phyloP scores from a whole-genome alignment of 768 basidiomycete genomes.

The Podaxis sp. region DNA sequence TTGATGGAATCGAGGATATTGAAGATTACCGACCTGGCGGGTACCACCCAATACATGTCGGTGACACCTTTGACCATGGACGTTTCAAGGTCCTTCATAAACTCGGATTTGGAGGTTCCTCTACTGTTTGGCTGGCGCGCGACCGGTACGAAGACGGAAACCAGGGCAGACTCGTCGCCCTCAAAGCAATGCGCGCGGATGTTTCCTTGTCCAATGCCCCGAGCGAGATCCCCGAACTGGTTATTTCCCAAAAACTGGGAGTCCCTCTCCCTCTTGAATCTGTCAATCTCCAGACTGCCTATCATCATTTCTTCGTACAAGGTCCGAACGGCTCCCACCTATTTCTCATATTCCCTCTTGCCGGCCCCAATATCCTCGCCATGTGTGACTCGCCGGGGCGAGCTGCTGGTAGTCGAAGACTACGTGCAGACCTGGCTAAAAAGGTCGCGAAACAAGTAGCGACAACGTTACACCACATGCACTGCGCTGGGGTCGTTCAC shows the following conservation, averaged over 20 bases:
- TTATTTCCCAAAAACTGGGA: constrained; percentile 34
- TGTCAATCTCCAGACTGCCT: constrained; percentile 28
- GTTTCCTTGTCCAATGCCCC: constrained; percentile 1
- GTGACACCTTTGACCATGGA: constrained; percentile 45
- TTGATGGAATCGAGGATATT: constrained; percentile 38
- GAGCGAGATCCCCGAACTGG: constrained; percentile 26
- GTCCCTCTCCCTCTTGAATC: constrained; percentile 27
- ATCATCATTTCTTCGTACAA: constrained; percentile 44
- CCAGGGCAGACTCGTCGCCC: constrained; percentile 6
- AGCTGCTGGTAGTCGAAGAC: constrained; percentile 28
- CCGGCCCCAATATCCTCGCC: constrained; percentile 38
- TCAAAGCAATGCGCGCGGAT: no score
- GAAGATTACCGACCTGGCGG: constrained; percentile 53
- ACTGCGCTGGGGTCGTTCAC: constrained; percentile 24
- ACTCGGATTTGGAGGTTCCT: constrained; percentile 40
- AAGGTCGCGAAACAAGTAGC: constrained; percentile 34
- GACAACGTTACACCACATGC: constrained; percentile 28
- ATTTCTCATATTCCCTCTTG: constrained; percentile 46
- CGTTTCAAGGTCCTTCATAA: constrained; percentile 41
- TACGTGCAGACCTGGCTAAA: constrained; percentile 34
- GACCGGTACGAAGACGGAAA: constrained; percentile 21
- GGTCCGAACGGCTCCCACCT: constrained; percentile 54
- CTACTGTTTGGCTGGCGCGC: constrained; percentile 37
- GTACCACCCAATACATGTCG: constrained; percentile 50
- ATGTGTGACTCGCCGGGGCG: constrained; percentile 33